Conservation (phyloP, 2,329 filamentous ascomycete species). For the Ceratocystis huliohia region DNA sequence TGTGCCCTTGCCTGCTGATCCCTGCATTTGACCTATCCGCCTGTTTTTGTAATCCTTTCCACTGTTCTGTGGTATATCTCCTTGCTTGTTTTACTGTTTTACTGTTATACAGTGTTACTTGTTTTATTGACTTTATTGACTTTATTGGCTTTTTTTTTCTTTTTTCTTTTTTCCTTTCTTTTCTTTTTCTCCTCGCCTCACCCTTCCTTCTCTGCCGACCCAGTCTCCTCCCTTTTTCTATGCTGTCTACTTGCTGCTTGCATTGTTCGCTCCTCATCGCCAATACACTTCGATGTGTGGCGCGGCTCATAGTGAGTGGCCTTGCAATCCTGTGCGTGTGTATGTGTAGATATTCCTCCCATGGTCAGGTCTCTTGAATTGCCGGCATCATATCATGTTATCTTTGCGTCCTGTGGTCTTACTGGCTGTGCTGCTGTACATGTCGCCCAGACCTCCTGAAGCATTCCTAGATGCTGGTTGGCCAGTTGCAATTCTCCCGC, state of each 20-base stretch:
- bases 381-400: too few species aligned
- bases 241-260: background rate
- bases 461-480: too few species aligned
- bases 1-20: background rate
- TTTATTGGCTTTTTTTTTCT: background rate
- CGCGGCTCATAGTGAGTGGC: too few species aligned
- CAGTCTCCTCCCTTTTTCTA: background rate
- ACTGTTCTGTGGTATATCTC: background rate
- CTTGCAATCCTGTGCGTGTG: too few species aligned
- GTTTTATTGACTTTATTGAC: background rate
- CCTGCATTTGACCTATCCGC: background rate
- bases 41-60: constrained; percentile 1
- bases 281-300: too few species aligned
- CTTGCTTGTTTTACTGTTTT: background rate
- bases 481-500: too few species aligned
- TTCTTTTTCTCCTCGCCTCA: background rate
- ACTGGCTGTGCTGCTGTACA: too few species aligned
- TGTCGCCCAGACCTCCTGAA: too few species aligned
- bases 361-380: too few species aligned
- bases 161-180: background rate
- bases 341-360: too few species aligned
- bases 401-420: too few species aligned
- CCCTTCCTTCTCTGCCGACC: background rate
- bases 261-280: background rate
- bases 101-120: background rate